These are phyloP conservation scores for Candida michaelii DNA, from an alignment of 805 yeast species.

Conservation along the genomic window DNA sequence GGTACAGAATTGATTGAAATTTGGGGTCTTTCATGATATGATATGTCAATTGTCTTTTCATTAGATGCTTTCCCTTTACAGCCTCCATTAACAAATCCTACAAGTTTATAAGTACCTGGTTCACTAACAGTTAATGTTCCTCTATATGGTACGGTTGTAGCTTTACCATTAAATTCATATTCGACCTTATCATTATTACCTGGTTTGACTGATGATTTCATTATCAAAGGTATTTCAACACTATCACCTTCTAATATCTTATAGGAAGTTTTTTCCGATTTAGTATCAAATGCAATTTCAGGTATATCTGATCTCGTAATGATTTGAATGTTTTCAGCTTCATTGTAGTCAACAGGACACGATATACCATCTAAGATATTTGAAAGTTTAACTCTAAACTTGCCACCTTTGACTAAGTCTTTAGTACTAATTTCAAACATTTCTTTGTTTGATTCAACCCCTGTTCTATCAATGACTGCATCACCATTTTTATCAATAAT, in stretches of 20 bases:
- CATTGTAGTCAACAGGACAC: conserved; percentile 66
- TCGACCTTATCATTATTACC: conserved; percentile 29
- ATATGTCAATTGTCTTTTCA: conserved; percentile 20
- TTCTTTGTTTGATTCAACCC: conserved; percentile 1
- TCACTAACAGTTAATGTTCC: conserved; percentile 3
- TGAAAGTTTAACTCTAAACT: conserved; percentile 61
- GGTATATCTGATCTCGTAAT: conserved; percentile 73
- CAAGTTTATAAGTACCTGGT: conserved; percentile 32
- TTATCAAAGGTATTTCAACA: conserved; percentile 54
- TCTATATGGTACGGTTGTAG: conserved; percentile 3
- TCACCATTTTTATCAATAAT: conserved; percentile 47
- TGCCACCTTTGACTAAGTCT: conserved; percentile 63
- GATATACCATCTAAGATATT: conserved; percentile 73
- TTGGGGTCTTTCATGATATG: conserved; percentile 27
- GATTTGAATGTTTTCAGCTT: conserved; percentile 54
- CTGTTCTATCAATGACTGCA: neutral
- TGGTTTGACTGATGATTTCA: conserved; percentile 33
- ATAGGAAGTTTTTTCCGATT: conserved; percentile 20
- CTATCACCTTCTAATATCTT: conserved; percentile 62
- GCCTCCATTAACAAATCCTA: conserved; percentile 39
- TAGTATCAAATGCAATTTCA: conserved; percentile 29
- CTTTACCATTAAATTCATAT: conserved; percentile 22
- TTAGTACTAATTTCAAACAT: conserved; percentile 48
- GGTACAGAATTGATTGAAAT: conserved; percentile 12
- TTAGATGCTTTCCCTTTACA: conserved; percentile 43